These are phyloP conservation scores for Ustilago sp. DNA, from an alignment of 1,284 basidiomycete genomes.

Conservation along the genomic window DNA sequence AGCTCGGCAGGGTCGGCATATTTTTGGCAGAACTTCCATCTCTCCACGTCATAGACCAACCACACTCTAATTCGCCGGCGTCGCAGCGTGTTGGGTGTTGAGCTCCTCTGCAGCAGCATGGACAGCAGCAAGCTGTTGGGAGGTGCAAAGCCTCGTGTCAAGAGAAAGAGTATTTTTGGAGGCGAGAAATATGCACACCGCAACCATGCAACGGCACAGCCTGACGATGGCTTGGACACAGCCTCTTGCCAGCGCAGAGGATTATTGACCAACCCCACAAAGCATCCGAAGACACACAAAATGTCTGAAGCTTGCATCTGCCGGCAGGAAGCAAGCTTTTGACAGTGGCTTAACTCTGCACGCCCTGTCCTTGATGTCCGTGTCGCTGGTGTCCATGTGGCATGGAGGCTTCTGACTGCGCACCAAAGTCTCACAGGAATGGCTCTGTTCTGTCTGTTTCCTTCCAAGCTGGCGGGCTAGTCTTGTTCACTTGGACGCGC, in stretches of 20 bases:
- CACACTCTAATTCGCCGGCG: constrained; percentile 3
- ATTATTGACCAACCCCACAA: not conserved
- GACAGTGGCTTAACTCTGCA: not conserved
- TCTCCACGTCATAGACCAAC: not conserved
- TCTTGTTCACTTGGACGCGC: not conserved
- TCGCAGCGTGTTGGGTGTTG: constrained; percentile 2
- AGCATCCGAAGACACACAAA: not conserved
- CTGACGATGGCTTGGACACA: constrained; percentile 2
- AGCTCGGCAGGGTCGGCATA: constrained; percentile 13
- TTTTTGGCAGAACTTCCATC: constrained; percentile 8
- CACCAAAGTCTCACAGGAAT: not conserved
- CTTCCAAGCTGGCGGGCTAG: not conserved
- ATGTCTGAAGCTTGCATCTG: not conserved
- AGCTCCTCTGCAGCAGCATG: not conserved
- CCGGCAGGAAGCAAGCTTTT: not conserved
- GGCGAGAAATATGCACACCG: not conserved
- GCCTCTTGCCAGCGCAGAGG: constrained; percentile 2
- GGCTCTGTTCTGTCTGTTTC: not conserved
- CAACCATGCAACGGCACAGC: not conserved
- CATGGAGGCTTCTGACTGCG: no score
- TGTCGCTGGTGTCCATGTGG: not conserved
- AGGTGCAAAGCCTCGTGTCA: not conserved
- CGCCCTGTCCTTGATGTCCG: not conserved
- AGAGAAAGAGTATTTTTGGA: constrained; percentile 1
- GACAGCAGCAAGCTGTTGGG: not conserved